Conservation (phyloP, 352 stramenopile species). For the Globisporangium carolinianum region DNA sequence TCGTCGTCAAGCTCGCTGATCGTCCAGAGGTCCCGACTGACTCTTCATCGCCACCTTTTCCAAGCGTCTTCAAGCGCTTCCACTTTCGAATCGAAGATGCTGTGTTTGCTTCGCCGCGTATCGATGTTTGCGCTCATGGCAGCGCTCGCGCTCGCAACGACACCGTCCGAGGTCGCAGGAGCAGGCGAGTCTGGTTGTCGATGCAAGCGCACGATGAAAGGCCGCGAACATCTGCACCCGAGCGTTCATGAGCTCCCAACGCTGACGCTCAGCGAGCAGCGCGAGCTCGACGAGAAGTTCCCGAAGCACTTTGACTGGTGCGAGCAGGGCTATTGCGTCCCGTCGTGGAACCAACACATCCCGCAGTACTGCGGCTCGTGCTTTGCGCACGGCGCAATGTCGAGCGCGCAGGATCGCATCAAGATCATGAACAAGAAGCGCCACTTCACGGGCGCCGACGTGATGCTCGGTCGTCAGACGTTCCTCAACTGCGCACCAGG, state of each 20-base stretch:
- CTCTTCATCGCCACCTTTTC: background rate
- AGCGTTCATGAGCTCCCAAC: constrained; percentile 30
- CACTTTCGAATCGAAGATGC: background rate
- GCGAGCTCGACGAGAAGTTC: constrained; percentile 29
- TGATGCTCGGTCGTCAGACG: constrained; percentile 50
- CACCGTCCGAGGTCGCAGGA: constrained; percentile 9
- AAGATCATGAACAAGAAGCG: constrained; percentile 51
- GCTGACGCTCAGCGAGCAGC: constrained; percentile 29
- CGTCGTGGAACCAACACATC: constrained; percentile 70
- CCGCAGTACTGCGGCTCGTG: constrained; percentile 73
- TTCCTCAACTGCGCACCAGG: constrained; percentile 59
- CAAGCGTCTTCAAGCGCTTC: background rate
- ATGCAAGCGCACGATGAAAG: constrained; percentile 71
- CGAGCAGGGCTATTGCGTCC: constrained; percentile 40
- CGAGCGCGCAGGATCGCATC: constrained; percentile 48
- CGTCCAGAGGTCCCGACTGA: background rate
- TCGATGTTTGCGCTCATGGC: constrained; percentile 2
- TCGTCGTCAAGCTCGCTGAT: background rate
- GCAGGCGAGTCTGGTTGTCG: constrained; percentile 19
- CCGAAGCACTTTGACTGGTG: constrained; percentile 84
- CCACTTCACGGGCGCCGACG: constrained; percentile 36
- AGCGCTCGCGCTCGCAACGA: constrained; percentile 4
- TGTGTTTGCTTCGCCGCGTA: constrained; percentile 1
- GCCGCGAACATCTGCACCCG: constrained; percentile 60
- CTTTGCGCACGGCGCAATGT: constrained; percentile 57